Percentiles rank a stretch among this genome's conserved stretches.
Conservation (phyloP, 1,284 basidiomycete genomes). For the Salmacisia buchloeana region DNA sequence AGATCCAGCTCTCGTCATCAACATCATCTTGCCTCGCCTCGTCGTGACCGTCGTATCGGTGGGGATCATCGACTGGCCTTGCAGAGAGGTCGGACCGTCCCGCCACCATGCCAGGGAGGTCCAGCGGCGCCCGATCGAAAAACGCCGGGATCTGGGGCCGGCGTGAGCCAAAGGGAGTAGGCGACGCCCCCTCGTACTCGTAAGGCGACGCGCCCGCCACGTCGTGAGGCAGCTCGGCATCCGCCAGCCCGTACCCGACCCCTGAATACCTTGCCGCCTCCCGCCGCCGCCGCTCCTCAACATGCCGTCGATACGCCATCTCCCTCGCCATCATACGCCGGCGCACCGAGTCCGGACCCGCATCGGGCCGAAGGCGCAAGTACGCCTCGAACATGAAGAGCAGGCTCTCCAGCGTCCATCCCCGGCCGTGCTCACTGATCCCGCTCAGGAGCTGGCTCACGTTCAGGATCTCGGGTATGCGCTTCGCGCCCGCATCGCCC, state of each 20-base stretch:
- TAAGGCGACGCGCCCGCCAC: background rate
- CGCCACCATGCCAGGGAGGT: too few species aligned
- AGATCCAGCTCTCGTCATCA: background rate
- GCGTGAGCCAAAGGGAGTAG: background rate
- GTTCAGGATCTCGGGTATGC: background rate
- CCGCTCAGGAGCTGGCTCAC: background rate
- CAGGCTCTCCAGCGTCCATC: constrained; percentile 1
- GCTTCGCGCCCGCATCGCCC: too few species aligned
- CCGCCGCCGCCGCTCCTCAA: background rate
- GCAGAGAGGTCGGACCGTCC: too few species aligned
- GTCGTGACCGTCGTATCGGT: too few species aligned
- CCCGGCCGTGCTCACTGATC: background rate
- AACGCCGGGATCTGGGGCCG: background rate
- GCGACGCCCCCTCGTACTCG: background rate
- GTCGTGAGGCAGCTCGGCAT: background rate
- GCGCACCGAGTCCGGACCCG: background rate
- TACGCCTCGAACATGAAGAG: background rate
- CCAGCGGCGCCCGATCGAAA: too few species aligned
- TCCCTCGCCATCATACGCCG: background rate
- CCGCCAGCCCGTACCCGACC: too few species aligned
- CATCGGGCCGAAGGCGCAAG: background rate
- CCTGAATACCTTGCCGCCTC: background rate
- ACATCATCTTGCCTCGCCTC: background rate
- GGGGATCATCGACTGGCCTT: too few species aligned
- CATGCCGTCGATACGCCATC: background rate